These are phyloP conservation scores for Fusarium tanahbumbuense DNA, from an alignment of 2,329 filamentous ascomycete species.

Conservation along the genomic window DNA sequence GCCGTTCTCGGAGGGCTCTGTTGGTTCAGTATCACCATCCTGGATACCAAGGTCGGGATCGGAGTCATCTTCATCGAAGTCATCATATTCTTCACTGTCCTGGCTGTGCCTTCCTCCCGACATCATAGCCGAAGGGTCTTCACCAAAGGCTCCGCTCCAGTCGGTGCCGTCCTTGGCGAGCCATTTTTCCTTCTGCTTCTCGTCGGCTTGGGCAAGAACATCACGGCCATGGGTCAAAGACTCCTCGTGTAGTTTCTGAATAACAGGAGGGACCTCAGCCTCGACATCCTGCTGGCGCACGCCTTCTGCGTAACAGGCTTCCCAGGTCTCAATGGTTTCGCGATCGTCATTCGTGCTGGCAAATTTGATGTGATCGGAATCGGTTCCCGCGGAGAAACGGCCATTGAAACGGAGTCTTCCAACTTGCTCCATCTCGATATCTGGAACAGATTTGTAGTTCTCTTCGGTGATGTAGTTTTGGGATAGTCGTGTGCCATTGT, in stretches of 20 bases:
- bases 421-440: conserved; percentile 81
- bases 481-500: conserved; percentile 78
- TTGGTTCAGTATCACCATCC: conserved; percentile 59
- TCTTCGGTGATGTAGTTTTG: conserved; percentile 92
- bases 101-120: conserved; percentile 46
- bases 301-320: conserved; percentile 89
- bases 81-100: conserved; percentile 55
- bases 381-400: conserved; percentile 89
- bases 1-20: conserved; percentile 45
- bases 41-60: conserved; percentile 69
- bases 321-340: conserved; percentile 95
- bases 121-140: conserved; percentile 72
- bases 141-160: conserved; percentile 87
- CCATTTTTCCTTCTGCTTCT: conserved; percentile 82
- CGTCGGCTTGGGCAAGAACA: conserved; percentile 77
- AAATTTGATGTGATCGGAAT: conserved; percentile 85
- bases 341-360: conserved; percentile 88
- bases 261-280: conserved; percentile 76
- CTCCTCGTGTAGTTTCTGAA: conserved; percentile 82
- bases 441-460: conserved; percentile 76
- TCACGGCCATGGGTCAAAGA: conserved; percentile 84
- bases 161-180: conserved; percentile 82
- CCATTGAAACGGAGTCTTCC: conserved; percentile 84
- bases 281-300: conserved; percentile 78
- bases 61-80: conserved; percentile 54